Conservation (phyloP, 2,329 filamentous ascomycete genomes). For the Scedosporium apiospermum region DNA sequence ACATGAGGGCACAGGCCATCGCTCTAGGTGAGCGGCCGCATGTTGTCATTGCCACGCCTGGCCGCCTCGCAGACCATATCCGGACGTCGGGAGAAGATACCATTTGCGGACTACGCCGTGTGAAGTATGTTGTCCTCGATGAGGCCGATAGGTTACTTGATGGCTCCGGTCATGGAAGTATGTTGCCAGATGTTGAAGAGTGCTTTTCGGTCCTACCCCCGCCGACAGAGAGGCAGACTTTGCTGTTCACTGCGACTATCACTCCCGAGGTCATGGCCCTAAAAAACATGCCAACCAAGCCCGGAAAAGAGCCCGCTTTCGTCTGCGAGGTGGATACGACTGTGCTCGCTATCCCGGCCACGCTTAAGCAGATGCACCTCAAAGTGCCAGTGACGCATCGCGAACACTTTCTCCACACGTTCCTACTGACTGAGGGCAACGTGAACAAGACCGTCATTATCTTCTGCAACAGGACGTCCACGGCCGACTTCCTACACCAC, state of each 20-base stretch:
- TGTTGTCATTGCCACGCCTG: slow-evolving; percentile 88
- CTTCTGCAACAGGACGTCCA: slow-evolving; percentile 87
- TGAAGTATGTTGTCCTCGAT: slow-evolving; percentile 83
- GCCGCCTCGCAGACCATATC: slow-evolving; percentile 88
- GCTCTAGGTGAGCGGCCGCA: slow-evolving; percentile 75
- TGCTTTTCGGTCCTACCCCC: slow-evolving; percentile 76
- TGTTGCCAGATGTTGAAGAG: slow-evolving; percentile 89
- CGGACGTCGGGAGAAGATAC: slow-evolving; percentile 86
- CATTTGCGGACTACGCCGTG: slow-evolving; percentile 66
- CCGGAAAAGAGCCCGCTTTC: slow-evolving; percentile 68
- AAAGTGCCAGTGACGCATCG: slow-evolving; percentile 86
- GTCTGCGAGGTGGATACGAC: slow-evolving; percentile 80
- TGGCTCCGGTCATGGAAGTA: slow-evolving; percentile 64
- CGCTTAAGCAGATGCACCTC: slow-evolving; percentile 75
- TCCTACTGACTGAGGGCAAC: slow-evolving; percentile 73
- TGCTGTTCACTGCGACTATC: slow-evolving; percentile 92
- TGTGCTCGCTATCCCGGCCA: slow-evolving; percentile 67
- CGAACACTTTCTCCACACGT: slow-evolving; percentile 87
- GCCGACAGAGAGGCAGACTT: slow-evolving; percentile 72
- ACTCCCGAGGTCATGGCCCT: slow-evolving; percentile 84
- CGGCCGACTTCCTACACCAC: slow-evolving; percentile 82
- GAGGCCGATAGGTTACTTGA: slow-evolving; percentile 87
- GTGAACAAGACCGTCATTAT: slow-evolving; percentile 71
- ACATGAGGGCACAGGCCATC: slow-evolving; percentile 87
- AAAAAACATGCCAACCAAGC: slow-evolving; percentile 63